These are phyloP conservation scores for Zygnema circumcarinatum DNA, from an alignment of 139 green algal genomes.

Conservation along the genomic window DNA sequence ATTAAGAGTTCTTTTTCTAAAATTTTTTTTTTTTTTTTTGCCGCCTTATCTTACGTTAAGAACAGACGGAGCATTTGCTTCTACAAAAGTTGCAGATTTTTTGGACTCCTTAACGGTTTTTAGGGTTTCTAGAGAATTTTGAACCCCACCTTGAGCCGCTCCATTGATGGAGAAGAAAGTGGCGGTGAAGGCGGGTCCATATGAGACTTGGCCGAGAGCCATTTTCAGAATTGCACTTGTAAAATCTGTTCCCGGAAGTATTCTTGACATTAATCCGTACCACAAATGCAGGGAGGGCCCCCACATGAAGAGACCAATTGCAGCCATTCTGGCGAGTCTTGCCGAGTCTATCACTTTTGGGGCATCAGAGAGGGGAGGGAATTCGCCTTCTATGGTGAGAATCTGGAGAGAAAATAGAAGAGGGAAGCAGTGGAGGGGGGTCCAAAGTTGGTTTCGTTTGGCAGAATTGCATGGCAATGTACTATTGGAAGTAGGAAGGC, in stretches of 20 bases:
- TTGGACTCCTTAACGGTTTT: background rate
- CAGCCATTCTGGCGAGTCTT: conserved; percentile 34
- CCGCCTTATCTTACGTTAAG: background rate
- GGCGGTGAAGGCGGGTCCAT: conserved; percentile 29
- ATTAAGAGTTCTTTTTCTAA: background rate
- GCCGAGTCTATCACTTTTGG: background rate
- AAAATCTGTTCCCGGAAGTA: conserved; percentile 9
- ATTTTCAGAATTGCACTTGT: conserved; percentile 34
- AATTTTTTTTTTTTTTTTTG: background rate
- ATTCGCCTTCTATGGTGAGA: background rate
- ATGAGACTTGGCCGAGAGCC: conserved; percentile 28
- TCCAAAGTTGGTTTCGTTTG: background rate
- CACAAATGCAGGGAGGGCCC: conserved; percentile 49
- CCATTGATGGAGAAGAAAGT: conserved; percentile 53
- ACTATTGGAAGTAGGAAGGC: too few species aligned
- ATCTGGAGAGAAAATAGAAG: background rate
- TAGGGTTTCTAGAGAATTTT: background rate
- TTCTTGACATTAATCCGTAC: conserved; percentile 29
- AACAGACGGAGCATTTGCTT: too few species aligned
- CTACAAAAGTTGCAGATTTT: background rate
- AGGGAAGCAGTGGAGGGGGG: background rate
- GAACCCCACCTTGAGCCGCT: conserved; percentile 27
- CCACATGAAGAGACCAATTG: conserved; percentile 36
- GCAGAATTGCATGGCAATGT: background rate
- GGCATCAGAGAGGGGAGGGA: background rate